Evolutionary conservation across 176 grass and related monocot genomes (phyloP), one percentile per base, ranked within the genome.

Genomic region (Oryza longistaminata): DNA sequence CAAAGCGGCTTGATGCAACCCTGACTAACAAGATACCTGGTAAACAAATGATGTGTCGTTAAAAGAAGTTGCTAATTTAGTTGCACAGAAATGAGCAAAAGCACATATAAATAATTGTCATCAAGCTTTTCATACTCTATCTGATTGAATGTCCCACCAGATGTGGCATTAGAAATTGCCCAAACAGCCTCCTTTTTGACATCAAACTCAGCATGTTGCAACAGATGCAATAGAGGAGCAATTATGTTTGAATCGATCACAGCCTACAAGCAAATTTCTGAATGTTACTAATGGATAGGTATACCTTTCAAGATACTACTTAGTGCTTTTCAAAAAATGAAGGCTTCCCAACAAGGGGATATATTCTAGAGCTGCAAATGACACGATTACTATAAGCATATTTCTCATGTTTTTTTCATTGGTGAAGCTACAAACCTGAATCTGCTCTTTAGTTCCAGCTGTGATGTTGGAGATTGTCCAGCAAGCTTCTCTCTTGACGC

Each of bases 401-500:
- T 43, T 1, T 19, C n/a, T 61, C 14, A 24, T 19, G 2, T 19
- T 71, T 11, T 81, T 24, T 33, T 45, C 12, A 31, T 7, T 27
- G 11, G n/a, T 13, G 9, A 67, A 48, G 27, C 25, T 22, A 45
- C 25, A 73, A 73, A 94, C 90, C 87, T 94, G 90, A 86, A 94
- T 92, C 80, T 94, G 93, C 44, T 90, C 82, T 13, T 83, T 86
- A 74, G 85, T 94, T 78, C 90, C 93, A 81, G 87, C 90, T 64
- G 90, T 92, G 27, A 92, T 92, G 71, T 94, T 94, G 13, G 87
- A 94, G 64, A 92, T 90, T 16, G 82, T 83, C 90, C 90, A 90
- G 78, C 90, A 94, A 73, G 85, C 90, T 88, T 94, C 85, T 49
- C 88, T 92, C 79, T 88, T 92, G 42, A 94, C 83, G 25, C 71